A percentile compares a stretch with the other conserved stretches of the same genome.
These are phyloP conservation scores for Apiospora rasikravindrae DNA, from an alignment of 2,329 filamentous ascomycete species.

Conservation along the genomic window DNA sequence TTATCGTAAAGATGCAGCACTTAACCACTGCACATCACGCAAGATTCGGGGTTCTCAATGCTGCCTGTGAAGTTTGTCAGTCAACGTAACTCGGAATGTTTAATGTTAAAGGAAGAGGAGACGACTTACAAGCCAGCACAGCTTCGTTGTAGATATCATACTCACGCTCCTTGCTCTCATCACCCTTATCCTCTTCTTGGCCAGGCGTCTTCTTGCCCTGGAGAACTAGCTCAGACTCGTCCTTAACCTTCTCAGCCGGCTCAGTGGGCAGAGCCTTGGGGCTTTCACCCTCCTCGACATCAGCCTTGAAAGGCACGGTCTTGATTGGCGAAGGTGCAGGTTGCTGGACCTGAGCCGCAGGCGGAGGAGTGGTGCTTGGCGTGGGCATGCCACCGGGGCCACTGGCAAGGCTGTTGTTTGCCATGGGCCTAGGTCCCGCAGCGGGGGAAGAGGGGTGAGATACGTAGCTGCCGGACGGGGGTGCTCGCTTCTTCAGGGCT, in stretches of 20 bases:
- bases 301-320: slow-evolving; percentile 75
- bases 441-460: slow-evolving; percentile 64
- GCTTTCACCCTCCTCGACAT: slow-evolving; percentile 77
- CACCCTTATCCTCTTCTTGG: slow-evolving; percentile 76
- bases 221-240: slow-evolving; percentile 64
- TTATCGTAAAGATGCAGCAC: neutral
- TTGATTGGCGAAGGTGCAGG: slow-evolving; percentile 63
- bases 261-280: slow-evolving; percentile 80
- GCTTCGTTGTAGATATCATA: slow-evolving; percentile 95
- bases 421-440: slow-evolving; percentile 65
- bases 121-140: slow-evolving; percentile 78
- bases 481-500: slow-evolving; percentile 71
- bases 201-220: slow-evolving; percentile 52
- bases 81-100: neutral
- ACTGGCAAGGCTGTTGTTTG: slow-evolving; percentile 41
- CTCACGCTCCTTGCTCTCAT: slow-evolving; percentile 76
- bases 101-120: neutral
- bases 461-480: slow-evolving; percentile 61
- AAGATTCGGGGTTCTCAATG: slow-evolving; percentile 95
- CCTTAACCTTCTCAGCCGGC: slow-evolving; percentile 64
- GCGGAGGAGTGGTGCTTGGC: slow-evolving; percentile 70
- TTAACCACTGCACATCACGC: slow-evolving; percentile 96
- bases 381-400: slow-evolving; percentile 69
- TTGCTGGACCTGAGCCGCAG: slow-evolving; percentile 48
- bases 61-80: slow-evolving; percentile 64